Evolutionary conservation across 768 basidiomycete genomes (phyloP).

Genomic region (Mycena floridula): DNA sequence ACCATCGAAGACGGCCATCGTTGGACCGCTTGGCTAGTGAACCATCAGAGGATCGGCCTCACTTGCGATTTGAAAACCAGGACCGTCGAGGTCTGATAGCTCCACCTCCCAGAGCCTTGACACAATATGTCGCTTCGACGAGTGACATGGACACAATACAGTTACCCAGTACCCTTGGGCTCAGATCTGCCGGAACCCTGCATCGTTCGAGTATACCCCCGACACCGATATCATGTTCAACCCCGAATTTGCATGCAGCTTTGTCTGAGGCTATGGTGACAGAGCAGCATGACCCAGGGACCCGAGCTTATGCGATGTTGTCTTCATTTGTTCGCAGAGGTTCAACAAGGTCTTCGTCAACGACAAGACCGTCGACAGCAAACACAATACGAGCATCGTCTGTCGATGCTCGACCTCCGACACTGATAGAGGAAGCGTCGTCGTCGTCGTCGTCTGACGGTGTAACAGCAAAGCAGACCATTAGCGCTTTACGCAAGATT

Average conservation of each 20-base stretch:
- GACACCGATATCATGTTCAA: no score
- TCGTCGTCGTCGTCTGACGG: slow-evolving; percentile 49
- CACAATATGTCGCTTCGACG: slow-evolving; percentile 62
- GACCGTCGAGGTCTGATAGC: slow-evolving; percentile 52
- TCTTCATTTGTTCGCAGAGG: slow-evolving; percentile 40
- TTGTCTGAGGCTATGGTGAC: slow-evolving; percentile 24
- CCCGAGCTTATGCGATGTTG: slow-evolving; percentile 58
- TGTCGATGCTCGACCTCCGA: slow-evolving; percentile 31
- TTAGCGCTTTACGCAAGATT: slow-evolving; percentile 65
- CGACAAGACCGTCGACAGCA: slow-evolving; percentile 1
- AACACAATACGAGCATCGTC: slow-evolving; percentile 1
- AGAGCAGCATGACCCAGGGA: slow-evolving; percentile 36
- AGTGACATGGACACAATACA: slow-evolving; percentile 46
- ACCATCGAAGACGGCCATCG: slow-evolving; percentile 40
- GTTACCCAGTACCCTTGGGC: slow-evolving; percentile 67
- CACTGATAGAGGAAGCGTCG: slow-evolving; percentile 52
- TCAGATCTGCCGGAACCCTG: slow-evolving; percentile 35
- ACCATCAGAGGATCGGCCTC: slow-evolving; percentile 21
- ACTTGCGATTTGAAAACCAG: slow-evolving; percentile 46
- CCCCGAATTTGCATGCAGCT: slow-evolving; percentile 22
- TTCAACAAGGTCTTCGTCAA: slow-evolving; percentile 4
- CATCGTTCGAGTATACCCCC: slow-evolving; percentile 12
- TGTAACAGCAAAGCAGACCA: slow-evolving; percentile 54
- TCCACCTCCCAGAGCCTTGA: slow-evolving; percentile 69
- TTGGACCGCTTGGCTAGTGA: slow-evolving; percentile 21